Conservation (phyloP, 1,284 basidiomycete genomes). For the Tilletiopsis washingtonensis region DNA sequence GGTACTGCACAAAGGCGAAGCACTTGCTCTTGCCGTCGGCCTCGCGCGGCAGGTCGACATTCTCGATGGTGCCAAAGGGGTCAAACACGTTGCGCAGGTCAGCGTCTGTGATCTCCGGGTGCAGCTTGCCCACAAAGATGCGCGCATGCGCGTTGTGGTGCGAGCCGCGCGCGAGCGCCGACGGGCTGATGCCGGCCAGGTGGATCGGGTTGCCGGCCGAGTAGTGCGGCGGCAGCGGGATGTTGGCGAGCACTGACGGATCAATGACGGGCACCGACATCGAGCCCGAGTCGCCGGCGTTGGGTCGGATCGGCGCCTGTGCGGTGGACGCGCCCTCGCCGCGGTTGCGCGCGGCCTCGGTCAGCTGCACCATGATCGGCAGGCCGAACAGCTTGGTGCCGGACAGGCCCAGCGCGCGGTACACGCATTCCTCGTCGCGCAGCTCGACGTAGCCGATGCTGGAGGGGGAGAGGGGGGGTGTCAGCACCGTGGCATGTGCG, state of each 20-base stretch:
- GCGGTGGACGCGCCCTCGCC: constrained; percentile 13
- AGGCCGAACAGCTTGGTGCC: constrained; percentile 96
- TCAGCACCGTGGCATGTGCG: background rate
- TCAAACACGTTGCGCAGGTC: constrained; percentile 98
- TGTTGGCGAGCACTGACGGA: constrained; percentile 11
- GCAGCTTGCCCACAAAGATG: constrained; percentile 90
- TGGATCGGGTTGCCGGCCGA: constrained; percentile 16
- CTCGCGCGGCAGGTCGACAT: constrained; percentile 93
- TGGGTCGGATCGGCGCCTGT: constrained; percentile 9
- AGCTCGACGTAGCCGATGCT: constrained; percentile 93
- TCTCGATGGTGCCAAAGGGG: constrained; percentile 93
- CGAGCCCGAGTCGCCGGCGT: constrained; percentile 4
- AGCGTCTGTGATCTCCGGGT: constrained; percentile 89
- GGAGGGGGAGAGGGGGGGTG: background rate
- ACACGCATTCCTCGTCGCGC: constrained; percentile 75
- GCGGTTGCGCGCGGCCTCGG: constrained; percentile 88
- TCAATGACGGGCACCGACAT: constrained; percentile 14
- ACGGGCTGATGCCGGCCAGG: constrained; percentile 4
- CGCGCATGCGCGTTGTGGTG: constrained; percentile 55
- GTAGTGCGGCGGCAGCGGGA: constrained; percentile 21
- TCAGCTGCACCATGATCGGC: constrained; percentile 89
- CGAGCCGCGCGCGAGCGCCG: background rate
- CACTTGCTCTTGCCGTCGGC: constrained; percentile 88
- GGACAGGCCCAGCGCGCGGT: constrained; percentile 76
- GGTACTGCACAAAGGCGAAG: constrained; percentile 89